Conservation (phyloP, 2,329 filamentous ascomycete genomes). For the Teratosphaeria gauchensis region DNA sequence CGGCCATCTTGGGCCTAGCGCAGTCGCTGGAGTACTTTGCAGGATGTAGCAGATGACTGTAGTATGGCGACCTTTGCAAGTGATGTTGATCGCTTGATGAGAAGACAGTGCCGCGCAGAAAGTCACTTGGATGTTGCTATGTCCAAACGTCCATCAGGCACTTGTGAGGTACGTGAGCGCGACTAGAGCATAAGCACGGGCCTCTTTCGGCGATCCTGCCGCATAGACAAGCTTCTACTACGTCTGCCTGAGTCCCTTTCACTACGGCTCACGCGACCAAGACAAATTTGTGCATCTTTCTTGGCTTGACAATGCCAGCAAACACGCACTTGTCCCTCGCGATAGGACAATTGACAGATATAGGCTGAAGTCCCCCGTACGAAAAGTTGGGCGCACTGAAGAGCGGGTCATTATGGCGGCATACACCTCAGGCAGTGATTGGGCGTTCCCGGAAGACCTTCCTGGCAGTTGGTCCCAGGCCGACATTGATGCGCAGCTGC, state of each 20-base stretch:
- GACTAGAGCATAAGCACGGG: not conserved
- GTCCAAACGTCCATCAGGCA: not conserved
- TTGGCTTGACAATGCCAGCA: not conserved
- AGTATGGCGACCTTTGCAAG: not conserved
- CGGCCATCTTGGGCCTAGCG: conserved; percentile 60
- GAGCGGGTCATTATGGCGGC: not conserved
- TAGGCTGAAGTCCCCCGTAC: not conserved
- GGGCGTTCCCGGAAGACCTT: conserved; percentile 39
- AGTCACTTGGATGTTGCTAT: not conserved
- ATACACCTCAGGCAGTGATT: conserved; percentile 25
- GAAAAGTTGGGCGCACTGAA: not conserved
- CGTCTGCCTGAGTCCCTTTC: not conserved
- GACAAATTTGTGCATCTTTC: not conserved
- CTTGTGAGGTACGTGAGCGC: not conserved
- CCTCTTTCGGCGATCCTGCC: not conserved
- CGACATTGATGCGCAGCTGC: conserved; percentile 8
- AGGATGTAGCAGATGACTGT: not conserved
- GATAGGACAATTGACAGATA: not conserved
- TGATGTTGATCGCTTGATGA: not conserved
- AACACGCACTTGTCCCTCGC: not conserved
- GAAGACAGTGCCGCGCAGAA: not conserved
- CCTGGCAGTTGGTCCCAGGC: conserved; percentile 24
- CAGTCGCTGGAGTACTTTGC: not conserved
- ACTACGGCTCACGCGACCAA: not conserved
- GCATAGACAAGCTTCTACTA: no score